Conservation (phyloP, 2,329 filamentous ascomycete species). For the Ophiostoma quercus region DNA sequence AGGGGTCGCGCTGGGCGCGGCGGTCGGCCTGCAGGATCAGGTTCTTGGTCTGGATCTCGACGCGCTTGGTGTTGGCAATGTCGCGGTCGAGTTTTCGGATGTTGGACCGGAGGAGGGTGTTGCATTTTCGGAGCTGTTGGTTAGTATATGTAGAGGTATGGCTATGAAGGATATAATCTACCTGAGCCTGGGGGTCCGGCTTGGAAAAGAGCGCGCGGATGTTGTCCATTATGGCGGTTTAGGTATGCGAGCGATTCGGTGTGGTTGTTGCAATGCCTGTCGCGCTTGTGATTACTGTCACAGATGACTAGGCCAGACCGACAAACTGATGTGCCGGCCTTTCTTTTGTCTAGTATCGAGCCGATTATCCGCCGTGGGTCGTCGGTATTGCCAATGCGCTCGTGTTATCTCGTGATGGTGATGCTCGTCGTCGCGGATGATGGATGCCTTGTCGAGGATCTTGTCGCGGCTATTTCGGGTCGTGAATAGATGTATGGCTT, state of each 20-base stretch:
- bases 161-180: slow-evolving; percentile 39
- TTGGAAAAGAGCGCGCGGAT: slow-evolving; percentile 82
- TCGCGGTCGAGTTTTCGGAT: slow-evolving; percentile 93
- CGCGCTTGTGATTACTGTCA: not conserved
- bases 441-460: not conserved
- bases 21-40: slow-evolving; percentile 78
- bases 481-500: not conserved
- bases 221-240: slow-evolving; percentile 63
- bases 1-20: slow-evolving; percentile 73
- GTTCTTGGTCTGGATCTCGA: slow-evolving; percentile 78
- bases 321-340: not conserved
- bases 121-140: slow-evolving; percentile 85
- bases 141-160: not conserved
- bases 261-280: not conserved
- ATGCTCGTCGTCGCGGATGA: not conserved
- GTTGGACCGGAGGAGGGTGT: slow-evolving; percentile 80
- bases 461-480: not conserved
- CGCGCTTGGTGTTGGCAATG: slow-evolving; percentile 69
- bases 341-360: not conserved
- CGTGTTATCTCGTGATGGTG: not conserved
- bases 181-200: slow-evolving; percentile 89
- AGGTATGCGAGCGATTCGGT: not conserved
- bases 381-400: not conserved
- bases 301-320: not conserved
- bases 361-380: no score